phyloP scores from a whole-genome alignment of 2,329 filamentous ascomycete genomes.

The Balansia obtecta region DNA sequence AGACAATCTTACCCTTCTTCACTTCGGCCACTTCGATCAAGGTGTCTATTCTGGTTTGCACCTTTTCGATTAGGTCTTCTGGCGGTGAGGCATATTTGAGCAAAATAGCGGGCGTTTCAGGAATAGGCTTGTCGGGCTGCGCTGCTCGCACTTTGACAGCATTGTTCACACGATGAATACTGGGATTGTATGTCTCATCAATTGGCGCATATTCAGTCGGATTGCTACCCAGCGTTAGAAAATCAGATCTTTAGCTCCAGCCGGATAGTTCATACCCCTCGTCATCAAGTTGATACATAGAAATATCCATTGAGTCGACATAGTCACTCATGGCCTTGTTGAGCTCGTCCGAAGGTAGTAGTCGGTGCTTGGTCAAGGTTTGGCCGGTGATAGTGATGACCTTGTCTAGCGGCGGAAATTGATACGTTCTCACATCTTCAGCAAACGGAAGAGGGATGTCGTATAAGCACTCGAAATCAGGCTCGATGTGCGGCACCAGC shows the following conservation, averaged over 20 bases:
- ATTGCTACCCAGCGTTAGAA: constrained; percentile 18
- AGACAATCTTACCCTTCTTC: constrained; percentile 53
- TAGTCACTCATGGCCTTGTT: constrained; percentile 77
- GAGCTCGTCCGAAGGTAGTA: constrained; percentile 66
- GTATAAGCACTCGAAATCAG: constrained; percentile 71
- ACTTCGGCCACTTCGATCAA: constrained; percentile 63
- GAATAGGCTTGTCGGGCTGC: constrained; percentile 52
- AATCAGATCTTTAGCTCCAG: no score
- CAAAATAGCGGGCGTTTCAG: constrained; percentile 50
- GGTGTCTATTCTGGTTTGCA: constrained; percentile 43
- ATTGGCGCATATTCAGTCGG: constrained; percentile 58
- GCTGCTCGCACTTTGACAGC: constrained; percentile 75
- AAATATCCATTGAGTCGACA: constrained; percentile 86
- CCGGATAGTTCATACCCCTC: constrained; percentile 43
- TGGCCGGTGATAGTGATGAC: constrained; percentile 82
- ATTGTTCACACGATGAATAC: constrained; percentile 80
- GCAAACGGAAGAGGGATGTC: constrained; percentile 87
- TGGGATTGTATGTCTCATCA: constrained; percentile 73
- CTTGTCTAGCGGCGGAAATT: constrained; percentile 79
- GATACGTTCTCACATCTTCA: constrained; percentile 83
- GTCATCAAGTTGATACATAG: constrained; percentile 57
- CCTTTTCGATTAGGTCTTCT: constrained; percentile 46
- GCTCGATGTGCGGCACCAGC: constrained; percentile 67
- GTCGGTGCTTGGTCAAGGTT: constrained; percentile 66
- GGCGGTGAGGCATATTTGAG: constrained; percentile 64